A percentile compares a stretch with the other conserved stretches of the same genome.
Conservation (phyloP, 2,329 filamentous ascomycete genomes). For the Paecilomyces niveus region DNA sequence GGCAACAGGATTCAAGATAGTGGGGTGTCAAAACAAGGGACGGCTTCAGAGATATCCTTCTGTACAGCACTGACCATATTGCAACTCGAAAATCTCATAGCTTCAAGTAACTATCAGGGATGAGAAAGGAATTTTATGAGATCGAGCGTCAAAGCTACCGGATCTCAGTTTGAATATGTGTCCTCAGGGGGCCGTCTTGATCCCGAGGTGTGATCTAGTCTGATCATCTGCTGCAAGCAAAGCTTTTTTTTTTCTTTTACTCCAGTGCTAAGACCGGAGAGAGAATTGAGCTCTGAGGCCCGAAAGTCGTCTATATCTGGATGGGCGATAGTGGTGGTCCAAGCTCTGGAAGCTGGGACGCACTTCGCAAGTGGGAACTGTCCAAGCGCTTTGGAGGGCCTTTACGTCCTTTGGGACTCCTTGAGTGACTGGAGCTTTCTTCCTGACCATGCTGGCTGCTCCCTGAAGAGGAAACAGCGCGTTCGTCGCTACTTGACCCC, state of each 20-base stretch:
- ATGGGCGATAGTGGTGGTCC: slow-evolving; percentile 43
- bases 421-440: slow-evolving; percentile 23
- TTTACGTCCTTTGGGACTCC: slow-evolving; percentile 22
- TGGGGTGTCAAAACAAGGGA: not conserved
- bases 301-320: slow-evolving; percentile 26
- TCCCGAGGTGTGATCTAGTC: not conserved
- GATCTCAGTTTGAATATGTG: not conserved
- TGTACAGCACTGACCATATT: not conserved
- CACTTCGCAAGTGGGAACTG: slow-evolving; percentile 24
- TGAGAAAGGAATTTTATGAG: not conserved
- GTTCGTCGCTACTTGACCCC: slow-evolving; percentile 40
- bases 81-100: not conserved
- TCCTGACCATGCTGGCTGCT: slow-evolving; percentile 48
- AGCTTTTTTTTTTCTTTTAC: not conserved
- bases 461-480: slow-evolving; percentile 58
- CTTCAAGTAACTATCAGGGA: not conserved
- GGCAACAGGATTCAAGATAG: not conserved
- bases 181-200: not conserved
- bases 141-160: not conserved
- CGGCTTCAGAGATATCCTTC: not conserved
- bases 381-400: slow-evolving; percentile 28
- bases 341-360: slow-evolving; percentile 41
- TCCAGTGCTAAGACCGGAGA: not conserved
- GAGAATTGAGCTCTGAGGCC: not conserved
- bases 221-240: not conserved